A percentile compares a stretch with the other conserved stretches of the same genome.
phyloP scores from a whole-genome alignment of 129 eudicot species.

The Artemisia annua region DNA sequence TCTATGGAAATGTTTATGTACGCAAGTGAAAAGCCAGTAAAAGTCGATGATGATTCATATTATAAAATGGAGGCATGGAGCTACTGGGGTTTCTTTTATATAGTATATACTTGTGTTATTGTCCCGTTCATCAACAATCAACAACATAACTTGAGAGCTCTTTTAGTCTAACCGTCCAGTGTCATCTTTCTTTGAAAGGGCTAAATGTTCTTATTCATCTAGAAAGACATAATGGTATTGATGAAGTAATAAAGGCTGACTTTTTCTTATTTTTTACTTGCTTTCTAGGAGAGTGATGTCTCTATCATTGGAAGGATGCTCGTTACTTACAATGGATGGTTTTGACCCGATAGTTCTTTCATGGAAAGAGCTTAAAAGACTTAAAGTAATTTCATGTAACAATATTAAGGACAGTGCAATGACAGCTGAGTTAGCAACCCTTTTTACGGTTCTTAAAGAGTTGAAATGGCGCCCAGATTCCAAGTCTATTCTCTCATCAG shows the following conservation, averaged over 20 bases:
- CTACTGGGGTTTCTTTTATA: too few species aligned
- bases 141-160: too few species aligned
- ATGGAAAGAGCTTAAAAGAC: slow-evolving; percentile 82
- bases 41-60: background rate
- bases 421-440: slow-evolving; percentile 70
- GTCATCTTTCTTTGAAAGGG: background rate
- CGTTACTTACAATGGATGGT: slow-evolving; percentile 75
- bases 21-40: background rate
- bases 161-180: background rate
- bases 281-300: slow-evolving; percentile 59
- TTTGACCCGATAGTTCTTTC: slow-evolving; percentile 72
- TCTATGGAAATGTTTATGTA: background rate
- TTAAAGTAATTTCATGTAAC: slow-evolving; percentile 85
- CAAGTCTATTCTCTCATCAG: slow-evolving; percentile 64
- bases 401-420: slow-evolving; percentile 74
- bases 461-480: slow-evolving; percentile 94
- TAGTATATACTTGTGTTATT: too few species aligned
- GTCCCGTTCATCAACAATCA: too few species aligned
- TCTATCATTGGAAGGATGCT: slow-evolving; percentile 90
- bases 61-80: too few species aligned
- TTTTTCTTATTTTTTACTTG: slow-evolving; percentile 15
- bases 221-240: background rate
- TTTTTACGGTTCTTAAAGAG: slow-evolving; percentile 82
- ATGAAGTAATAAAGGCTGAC: background rate
- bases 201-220: background rate